A percentile compares a stretch with the other conserved stretches of the same genome.
Evolutionary conservation across 176 grass and related monocot species (phyloP).

Genomic region (Zea luxurians): DNA sequence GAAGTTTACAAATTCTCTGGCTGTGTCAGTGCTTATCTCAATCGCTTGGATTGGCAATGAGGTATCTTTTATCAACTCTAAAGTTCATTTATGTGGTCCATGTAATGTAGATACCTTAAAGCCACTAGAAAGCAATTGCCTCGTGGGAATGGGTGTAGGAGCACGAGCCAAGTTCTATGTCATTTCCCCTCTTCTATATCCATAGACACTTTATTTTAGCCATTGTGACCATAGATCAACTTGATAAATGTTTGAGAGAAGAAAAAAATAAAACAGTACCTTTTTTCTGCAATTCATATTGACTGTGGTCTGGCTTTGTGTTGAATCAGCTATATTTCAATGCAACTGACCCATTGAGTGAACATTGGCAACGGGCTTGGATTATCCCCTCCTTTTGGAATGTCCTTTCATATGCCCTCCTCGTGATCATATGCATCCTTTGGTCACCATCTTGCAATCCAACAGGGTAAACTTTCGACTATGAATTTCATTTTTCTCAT

Average conservation of each 20-base stretch:
- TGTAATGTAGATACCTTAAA: slow-evolving; percentile 9
- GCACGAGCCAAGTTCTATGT: not conserved
- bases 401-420: slow-evolving; percentile 80
- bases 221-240: slow-evolving; percentile 1
- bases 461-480: slow-evolving; percentile 57
- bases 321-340: slow-evolving; percentile 95
- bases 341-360: slow-evolving; percentile 93
- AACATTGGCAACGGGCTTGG: slow-evolving; percentile 97
- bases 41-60: slow-evolving; percentile 99
- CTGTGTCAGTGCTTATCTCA: slow-evolving; percentile 86
- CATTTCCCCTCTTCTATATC: not conserved
- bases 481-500: slow-evolving; percentile 26
- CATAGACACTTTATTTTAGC: not conserved
- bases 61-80: slow-evolving; percentile 54
- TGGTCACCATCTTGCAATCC: slow-evolving; percentile 89
- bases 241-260: not conserved
- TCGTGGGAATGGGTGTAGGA: slow-evolving; percentile 23
- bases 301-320: slow-evolving; percentile 24
- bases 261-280: not conserved
- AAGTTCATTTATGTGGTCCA: slow-evolving; percentile 1
- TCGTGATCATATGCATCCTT: slow-evolving; percentile 79
- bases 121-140: not conserved
- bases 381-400: slow-evolving; percentile 94
- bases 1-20: slow-evolving; percentile 94
- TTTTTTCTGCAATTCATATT: slow-evolving; percentile 20